A percentile compares a stretch with the other conserved stretches of the same genome.
Evolutionary conservation across 2,329 filamentous ascomycete species (phyloP).

Genomic region (Ophiostoma australiae): DNA sequence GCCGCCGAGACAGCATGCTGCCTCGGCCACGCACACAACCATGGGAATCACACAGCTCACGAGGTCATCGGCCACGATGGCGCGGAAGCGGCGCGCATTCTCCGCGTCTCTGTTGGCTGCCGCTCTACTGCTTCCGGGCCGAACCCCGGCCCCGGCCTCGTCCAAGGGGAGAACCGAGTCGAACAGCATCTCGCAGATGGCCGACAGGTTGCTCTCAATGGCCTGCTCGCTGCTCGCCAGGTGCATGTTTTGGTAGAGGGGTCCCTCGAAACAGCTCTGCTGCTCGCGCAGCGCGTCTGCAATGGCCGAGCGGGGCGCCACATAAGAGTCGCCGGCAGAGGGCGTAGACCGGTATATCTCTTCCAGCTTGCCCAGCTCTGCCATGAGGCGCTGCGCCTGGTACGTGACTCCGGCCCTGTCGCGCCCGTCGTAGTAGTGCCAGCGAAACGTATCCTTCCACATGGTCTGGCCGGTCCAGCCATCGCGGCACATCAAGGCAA

Average conservation of each 20-base stretch:
- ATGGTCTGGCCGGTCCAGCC: constrained; percentile 24
- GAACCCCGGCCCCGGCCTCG: too few relatives aligned
- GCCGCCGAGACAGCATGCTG: constrained; percentile 22
- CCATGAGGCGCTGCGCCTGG: neutral
- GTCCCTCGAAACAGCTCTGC: neutral
- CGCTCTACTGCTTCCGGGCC: neutral
- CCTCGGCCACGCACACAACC: constrained; percentile 20
- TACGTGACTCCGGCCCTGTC: neutral
- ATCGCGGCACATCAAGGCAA: constrained; percentile 23
- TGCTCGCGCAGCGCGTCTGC: neutral
- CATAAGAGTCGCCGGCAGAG: neutral
- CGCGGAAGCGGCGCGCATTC: constrained; percentile 11
- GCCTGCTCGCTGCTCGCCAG: neutral
- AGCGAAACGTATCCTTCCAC: constrained; percentile 23
- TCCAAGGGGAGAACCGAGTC: neutral
- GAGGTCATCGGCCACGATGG: constrained; percentile 23
- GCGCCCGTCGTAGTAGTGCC: neutral
- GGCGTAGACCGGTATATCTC: neutral
- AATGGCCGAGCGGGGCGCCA: too few relatives aligned
- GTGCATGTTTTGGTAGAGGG: neutral
- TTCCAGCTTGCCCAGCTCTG: neutral
- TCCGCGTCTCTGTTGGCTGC: neutral
- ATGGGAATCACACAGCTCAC: constrained; percentile 21
- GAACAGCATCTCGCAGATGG: neutral
- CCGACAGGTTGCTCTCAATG: neutral